A percentile compares a stretch with the other conserved stretches of the same genome.
Evolutionary conservation across 2,329 filamentous ascomycete species (phyloP).

Genomic region (Penicillium fuscoglaucum): DNA sequence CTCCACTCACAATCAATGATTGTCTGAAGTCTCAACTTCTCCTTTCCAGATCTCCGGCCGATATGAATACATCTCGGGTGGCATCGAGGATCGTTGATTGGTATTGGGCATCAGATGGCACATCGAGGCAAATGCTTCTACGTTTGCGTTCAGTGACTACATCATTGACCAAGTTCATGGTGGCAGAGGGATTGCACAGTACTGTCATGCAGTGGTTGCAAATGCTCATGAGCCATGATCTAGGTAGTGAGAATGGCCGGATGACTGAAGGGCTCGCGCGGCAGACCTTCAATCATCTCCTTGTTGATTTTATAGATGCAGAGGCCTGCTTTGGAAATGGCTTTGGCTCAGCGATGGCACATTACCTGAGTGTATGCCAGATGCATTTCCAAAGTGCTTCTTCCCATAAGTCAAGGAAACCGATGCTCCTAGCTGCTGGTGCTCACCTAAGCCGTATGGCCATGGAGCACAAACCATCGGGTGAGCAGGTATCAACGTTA

Average conservation of each 20-base stretch:
- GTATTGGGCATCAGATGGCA: constrained; percentile 42
- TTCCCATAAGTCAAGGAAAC: constrained; percentile 14
- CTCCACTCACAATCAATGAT: constrained; percentile 22
- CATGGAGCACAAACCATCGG: constrained; percentile 23
- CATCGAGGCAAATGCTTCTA: constrained; percentile 34
- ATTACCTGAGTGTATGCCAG: constrained; percentile 32
- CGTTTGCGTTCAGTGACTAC: constrained; percentile 25
- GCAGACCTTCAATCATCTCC: constrained; percentile 28
- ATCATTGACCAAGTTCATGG: constrained; percentile 42
- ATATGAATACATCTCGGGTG: constrained; percentile 38
- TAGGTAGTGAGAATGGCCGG: constrained; percentile 28
- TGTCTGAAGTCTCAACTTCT: constrained; percentile 39
- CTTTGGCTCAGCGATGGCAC: constrained; percentile 32
- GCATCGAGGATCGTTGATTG: constrained; percentile 41
- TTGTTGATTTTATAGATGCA: constrained; percentile 35
- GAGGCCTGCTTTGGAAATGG: constrained; percentile 38
- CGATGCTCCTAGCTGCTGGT: constrained; percentile 28
- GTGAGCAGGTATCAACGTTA: constrained; percentile 28
- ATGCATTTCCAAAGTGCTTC: constrained; percentile 17
- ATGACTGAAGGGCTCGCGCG: constrained; percentile 24
- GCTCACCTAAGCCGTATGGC: constrained; percentile 30
- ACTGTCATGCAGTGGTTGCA: constrained; percentile 39
- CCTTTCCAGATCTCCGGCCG: constrained; percentile 26
- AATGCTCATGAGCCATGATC: constrained; percentile 30
- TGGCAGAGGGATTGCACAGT: constrained; percentile 38